Percentiles rank a stretch among this genome's conserved stretches.
Conservation (phyloP, 441 rosid species). For the Jatropha multifida region DNA sequence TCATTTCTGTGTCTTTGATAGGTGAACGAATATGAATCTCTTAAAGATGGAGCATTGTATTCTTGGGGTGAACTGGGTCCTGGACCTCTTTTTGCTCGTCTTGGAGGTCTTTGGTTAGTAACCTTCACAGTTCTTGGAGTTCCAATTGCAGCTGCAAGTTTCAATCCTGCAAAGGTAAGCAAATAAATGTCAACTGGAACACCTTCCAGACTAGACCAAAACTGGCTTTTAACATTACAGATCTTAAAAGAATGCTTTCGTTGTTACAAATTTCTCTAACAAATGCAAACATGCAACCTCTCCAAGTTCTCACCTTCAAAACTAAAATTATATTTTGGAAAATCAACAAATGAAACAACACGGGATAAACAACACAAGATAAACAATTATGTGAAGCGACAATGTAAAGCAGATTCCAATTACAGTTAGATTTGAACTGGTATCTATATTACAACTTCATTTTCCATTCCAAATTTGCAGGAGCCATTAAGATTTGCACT, state of each 20-base stretch:
- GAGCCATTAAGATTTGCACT: conserved; percentile 81
- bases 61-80: conserved; percentile 91
- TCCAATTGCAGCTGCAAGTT: conserved; percentile 94
- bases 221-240: background rate
- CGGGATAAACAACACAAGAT: background rate
- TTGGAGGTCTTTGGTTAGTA: conserved; percentile 82
- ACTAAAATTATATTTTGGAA: background rate
- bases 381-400: background rate
- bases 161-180: conserved; percentile 80
- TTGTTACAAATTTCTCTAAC: background rate
- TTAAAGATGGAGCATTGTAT: conserved; percentile 75
- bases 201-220: background rate
- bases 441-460: background rate
- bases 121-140: conserved; percentile 79
- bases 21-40: conserved; percentile 87
- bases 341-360: background rate
- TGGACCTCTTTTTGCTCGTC: conserved; percentile 61
- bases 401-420: conserved; percentile 5
- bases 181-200: background rate
- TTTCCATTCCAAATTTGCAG: conserved; percentile 40
- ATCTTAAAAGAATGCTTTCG: background rate
- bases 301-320: background rate
- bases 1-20: conserved; percentile 24
- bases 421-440: background rate
- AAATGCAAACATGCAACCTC: background rate